A percentile compares a stretch with the other conserved stretches of the same genome.
Evolutionary conservation across 306 rosid genomes (phyloP).

Genomic region (Acacia melanoxylon): DNA sequence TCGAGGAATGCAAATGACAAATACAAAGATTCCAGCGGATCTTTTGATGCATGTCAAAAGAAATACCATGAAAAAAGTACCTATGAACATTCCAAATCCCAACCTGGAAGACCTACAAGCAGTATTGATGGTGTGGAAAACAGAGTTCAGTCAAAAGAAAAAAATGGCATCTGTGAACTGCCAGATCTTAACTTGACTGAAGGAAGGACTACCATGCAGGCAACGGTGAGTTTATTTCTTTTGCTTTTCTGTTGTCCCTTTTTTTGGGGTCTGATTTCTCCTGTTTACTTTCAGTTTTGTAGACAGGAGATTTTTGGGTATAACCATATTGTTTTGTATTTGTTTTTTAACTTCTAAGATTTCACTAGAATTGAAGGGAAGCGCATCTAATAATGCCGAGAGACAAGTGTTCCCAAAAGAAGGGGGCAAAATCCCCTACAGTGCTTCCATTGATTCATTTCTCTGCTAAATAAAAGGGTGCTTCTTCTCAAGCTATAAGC

Average conservation of each 20-base stretch:
- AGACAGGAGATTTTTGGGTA: not conserved
- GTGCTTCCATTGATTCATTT: slow-evolving; percentile 21
- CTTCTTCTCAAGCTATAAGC: slow-evolving; percentile 22
- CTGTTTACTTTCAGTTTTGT: slow-evolving; percentile 11
- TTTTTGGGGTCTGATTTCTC: not conserved
- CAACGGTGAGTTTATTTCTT: slow-evolving; percentile 57
- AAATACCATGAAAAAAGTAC: slow-evolving; percentile 70
- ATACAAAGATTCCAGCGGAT: slow-evolving; percentile 62
- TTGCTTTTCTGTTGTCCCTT: not conserved
- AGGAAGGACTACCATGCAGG: slow-evolving; percentile 53
- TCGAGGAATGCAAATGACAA: slow-evolving; percentile 62
- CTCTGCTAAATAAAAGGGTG: slow-evolving; percentile 18
- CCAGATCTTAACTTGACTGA: slow-evolving; percentile 63
- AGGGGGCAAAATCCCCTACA: not conserved
- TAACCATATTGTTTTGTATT: not conserved
- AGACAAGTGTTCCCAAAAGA: not conserved
- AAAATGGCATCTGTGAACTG: slow-evolving; percentile 61
- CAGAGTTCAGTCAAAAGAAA: slow-evolving; percentile 54
- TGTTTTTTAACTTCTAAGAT: not conserved
- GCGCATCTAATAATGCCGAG: slow-evolving; percentile 1
- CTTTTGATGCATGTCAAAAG: slow-evolving; percentile 51
- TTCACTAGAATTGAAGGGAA: not conserved
- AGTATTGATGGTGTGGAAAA: slow-evolving; percentile 53
- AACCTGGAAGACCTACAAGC: slow-evolving; percentile 56
- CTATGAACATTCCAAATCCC: slow-evolving; percentile 57